Base-by-base conservation (phyloP, 164 flowering plant genomes). In the Dillenia suffruticosa region DNA sequence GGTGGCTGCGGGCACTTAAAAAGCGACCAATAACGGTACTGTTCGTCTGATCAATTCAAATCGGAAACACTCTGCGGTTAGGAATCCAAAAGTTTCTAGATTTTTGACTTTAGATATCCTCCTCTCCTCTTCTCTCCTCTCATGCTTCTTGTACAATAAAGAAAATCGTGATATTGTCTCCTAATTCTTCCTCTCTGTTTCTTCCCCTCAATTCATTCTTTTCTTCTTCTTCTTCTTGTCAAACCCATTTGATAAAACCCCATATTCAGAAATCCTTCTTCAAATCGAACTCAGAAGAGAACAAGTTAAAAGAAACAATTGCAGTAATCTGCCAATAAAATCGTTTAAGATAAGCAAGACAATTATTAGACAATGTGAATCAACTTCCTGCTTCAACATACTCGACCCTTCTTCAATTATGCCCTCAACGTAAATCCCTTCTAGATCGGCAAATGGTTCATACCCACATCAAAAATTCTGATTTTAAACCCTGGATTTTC, bases 321-420 rank as follows among this genome's bases (percentile, higher is more conserved):
- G 51, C 62, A 13, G n/a, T 54, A 49, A 50, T 76, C 45, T 68
- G 68, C 58, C 43, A 63, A 13, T 69, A 72, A 48, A 72, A 66
- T 43, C 70, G 65, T 43, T 63, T 76, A 32, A 40, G 52, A 60
- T 73, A 72, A 17, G 79, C 76, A 3, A 45, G 70, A 32, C 67
- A 69, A 46, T 14, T 68, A 9, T 72, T 75, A 2, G 17, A 55
- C 12, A 63, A 46, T n/a, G 44, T 63, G 11, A 57, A 48, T 1
- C 9, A 50, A 10, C 71, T 73, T 54, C 51, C 57, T 12, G 66
- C 67, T 48, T 63, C 67, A 44, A 49, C 59, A 3, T 76, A 72
- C 59, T 62, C 68, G 0, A 45, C 55, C 15, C 73, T 72, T 9
- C 49, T 75, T 9, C 66, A 65, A 53, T 47, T 61, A 46, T 75